Percentiles rank a stretch among this genome's conserved stretches.
phyloP scores from a whole-genome alignment of 768 basidiomycete species.

The Coprinopsis sp. region DNA sequence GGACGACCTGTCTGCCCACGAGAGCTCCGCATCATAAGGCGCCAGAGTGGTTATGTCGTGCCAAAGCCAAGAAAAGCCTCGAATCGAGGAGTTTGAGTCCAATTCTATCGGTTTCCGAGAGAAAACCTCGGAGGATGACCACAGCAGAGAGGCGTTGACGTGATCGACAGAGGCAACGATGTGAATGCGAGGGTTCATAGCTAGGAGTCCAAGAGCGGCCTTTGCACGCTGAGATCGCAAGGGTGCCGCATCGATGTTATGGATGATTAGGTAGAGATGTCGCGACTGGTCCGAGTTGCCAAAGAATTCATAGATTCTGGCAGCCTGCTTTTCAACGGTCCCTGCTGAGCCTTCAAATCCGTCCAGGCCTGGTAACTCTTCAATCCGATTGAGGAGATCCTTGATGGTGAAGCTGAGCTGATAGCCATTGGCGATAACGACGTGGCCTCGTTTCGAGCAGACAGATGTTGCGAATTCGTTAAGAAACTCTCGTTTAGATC shows the following conservation, averaged over 20 bases:
- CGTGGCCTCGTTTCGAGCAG: conserved; percentile 59
- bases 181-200: conserved; percentile 71
- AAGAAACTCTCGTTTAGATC: conserved; percentile 76
- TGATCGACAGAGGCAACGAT: conserved; percentile 85
- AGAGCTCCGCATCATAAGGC: conserved; percentile 76
- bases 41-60: conserved; percentile 87
- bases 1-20: conserved; percentile 59
- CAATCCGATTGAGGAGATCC: conserved; percentile 62
- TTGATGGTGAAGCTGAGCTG: conserved; percentile 63
- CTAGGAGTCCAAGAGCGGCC: conserved; percentile 66
- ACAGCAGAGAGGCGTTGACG: conserved; percentile 78
- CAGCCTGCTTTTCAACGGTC: conserved; percentile 57
- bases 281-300: conserved; percentile 29
- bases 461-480: conserved; percentile 65
- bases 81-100: conserved; percentile 21
- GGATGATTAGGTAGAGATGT: conserved; percentile 74
- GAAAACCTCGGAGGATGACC: conserved; percentile 63
- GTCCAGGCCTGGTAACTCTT: conserved; percentile 41
- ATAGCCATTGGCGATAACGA: conserved; percentile 76
- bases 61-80: conserved; percentile 76
- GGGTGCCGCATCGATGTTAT: conserved; percentile 80
- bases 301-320: conserved; percentile 64
- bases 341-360: conserved; percentile 29
- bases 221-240: conserved; percentile 63
- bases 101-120: conserved; percentile 41